A percentile compares a stretch with the other conserved stretches of the same genome.
Evolutionary conservation across 2,329 filamentous ascomycete species (phyloP).

Genomic region (Trichoderma sp.): DNA sequence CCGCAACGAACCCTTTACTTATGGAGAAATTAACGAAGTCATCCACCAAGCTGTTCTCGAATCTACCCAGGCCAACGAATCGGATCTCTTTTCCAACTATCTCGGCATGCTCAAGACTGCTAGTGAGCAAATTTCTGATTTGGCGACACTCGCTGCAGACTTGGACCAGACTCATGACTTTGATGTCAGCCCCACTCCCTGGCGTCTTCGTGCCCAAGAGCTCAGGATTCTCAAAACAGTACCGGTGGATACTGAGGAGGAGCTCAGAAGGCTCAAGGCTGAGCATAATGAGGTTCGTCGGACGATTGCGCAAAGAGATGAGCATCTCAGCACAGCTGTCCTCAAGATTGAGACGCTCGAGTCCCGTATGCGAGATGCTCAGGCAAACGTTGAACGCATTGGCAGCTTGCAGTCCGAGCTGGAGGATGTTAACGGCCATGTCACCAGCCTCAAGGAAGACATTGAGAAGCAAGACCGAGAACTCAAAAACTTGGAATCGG

Average conservation of each 20-base stretch:
- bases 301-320: conserved; percentile 72
- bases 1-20: conserved; percentile 67
- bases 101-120: conserved; percentile 68
- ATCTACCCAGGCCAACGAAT: conserved; percentile 60
- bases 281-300: conserved; percentile 78
- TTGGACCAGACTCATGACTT: conserved; percentile 78
- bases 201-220: conserved; percentile 80
- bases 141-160: conserved; percentile 71
- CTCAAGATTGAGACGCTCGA: conserved; percentile 94
- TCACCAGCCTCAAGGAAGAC: conserved; percentile 61
- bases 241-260: conserved; percentile 81
- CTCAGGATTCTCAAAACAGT: conserved; percentile 81
- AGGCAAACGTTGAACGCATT: conserved; percentile 73
- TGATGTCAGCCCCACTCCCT: conserved; percentile 75
- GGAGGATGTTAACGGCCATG: conserved; percentile 55
- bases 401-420: conserved; percentile 65
- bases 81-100: conserved; percentile 72
- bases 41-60: conserved; percentile 58
- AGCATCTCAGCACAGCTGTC: conserved; percentile 81
- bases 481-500: conserved; percentile 64
- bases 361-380: conserved; percentile 81
- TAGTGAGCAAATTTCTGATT: conserved; percentile 67
- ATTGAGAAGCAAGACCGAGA: conserved; percentile 70
- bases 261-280: conserved; percentile 78
- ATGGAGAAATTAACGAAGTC: conserved; percentile 67